A percentile compares a stretch with the other conserved stretches of the same genome.
Conservation (phyloP, 2,329 filamentous ascomycete species). For the Neonectria hederae region DNA sequence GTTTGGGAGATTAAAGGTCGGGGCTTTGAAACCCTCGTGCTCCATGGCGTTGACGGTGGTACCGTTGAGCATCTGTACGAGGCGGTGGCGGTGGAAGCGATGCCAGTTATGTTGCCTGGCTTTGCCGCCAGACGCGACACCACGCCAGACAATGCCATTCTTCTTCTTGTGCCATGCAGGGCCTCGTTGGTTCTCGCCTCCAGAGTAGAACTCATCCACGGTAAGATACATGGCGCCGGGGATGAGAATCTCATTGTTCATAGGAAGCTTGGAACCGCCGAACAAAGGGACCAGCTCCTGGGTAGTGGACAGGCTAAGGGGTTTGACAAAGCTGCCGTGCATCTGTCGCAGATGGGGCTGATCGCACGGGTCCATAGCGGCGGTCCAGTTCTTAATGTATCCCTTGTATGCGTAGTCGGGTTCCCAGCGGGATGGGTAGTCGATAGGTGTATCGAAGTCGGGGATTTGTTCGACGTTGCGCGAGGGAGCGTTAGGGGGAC, state of each 20-base stretch:
- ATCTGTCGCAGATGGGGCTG: conserved; percentile 61
- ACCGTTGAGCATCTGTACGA: conserved; percentile 74
- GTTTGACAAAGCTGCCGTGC: conserved; percentile 67
- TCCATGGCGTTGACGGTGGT: conserved; percentile 64
- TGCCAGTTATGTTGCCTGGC: conserved; percentile 67
- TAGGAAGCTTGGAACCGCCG: conserved; percentile 68
- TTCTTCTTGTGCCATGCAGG: conserved; percentile 67
- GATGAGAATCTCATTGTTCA: conserved; percentile 72
- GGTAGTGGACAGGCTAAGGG: conserved; percentile 61
- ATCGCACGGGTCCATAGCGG: conserved; percentile 66
- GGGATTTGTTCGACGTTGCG: conserved; percentile 48
- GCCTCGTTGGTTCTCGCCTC: conserved; percentile 61
- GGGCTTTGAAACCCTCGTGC: conserved; percentile 48
- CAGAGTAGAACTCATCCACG: conserved; percentile 66
- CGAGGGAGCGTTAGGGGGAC: conserved; percentile 63
- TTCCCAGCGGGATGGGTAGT: conserved; percentile 48
- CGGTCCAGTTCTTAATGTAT: conserved; percentile 67
- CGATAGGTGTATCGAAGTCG: conserved; percentile 45
- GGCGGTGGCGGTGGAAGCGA: conserved; percentile 76
- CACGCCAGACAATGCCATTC: conserved; percentile 69
- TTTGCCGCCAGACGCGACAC: conserved; percentile 69
- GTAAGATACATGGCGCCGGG: conserved; percentile 72
- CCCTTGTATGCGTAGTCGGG: conserved; percentile 54
- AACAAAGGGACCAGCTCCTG: conserved; percentile 68
- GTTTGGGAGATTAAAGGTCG: conserved; percentile 61